Evolutionary conservation across 345 rosid genomes (phyloP).

Genomic region (Bruguiera sexangula): DNA sequence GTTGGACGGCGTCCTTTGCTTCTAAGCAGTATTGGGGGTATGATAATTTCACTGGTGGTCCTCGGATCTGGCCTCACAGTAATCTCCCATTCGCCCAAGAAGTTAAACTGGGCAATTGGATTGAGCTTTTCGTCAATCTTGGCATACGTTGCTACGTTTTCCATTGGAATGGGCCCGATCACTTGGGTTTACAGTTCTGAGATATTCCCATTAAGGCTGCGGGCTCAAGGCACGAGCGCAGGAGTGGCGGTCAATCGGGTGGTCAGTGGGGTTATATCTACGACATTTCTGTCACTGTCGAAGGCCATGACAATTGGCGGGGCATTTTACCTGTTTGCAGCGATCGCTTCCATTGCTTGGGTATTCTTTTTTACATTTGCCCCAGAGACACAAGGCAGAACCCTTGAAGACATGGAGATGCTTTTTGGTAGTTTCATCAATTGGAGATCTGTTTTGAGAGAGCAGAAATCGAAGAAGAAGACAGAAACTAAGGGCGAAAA

Average conservation of each 20-base stretch:
- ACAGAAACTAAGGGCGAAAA: not conserved
- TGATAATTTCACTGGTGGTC: constrained; percentile 45
- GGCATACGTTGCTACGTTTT: constrained; percentile 64
- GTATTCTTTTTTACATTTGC: constrained; percentile 45
- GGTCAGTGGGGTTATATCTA: constrained; percentile 67
- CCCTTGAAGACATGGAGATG: constrained; percentile 66
- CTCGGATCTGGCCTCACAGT: constrained; percentile 52
- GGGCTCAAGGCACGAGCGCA: constrained; percentile 75
- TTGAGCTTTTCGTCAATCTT: constrained; percentile 50
- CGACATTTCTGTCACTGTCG: constrained; percentile 49
- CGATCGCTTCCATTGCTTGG: constrained; percentile 48
- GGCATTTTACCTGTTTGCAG: constrained; percentile 61
- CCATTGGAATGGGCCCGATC: constrained; percentile 88
- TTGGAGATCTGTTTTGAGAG: constrained; percentile 40
- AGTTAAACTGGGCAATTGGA: constrained; percentile 62
- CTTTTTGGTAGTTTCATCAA: constrained; percentile 48
- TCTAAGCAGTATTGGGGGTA: constrained; percentile 63
- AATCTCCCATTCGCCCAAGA: constrained; percentile 38
- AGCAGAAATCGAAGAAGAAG: constrained; percentile 3
- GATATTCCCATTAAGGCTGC: constrained; percentile 74
- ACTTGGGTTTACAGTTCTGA: constrained; percentile 84
- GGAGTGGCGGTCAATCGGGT: constrained; percentile 67
- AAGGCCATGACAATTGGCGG: constrained; percentile 68
- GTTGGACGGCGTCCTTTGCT: constrained; percentile 80
- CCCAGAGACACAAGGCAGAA: constrained; percentile 81